Percentiles rank a stretch among this genome's conserved stretches.
Evolutionary conservation across 176 grass and related monocot species (phyloP).

Genomic region (Eleusine indica): DNA sequence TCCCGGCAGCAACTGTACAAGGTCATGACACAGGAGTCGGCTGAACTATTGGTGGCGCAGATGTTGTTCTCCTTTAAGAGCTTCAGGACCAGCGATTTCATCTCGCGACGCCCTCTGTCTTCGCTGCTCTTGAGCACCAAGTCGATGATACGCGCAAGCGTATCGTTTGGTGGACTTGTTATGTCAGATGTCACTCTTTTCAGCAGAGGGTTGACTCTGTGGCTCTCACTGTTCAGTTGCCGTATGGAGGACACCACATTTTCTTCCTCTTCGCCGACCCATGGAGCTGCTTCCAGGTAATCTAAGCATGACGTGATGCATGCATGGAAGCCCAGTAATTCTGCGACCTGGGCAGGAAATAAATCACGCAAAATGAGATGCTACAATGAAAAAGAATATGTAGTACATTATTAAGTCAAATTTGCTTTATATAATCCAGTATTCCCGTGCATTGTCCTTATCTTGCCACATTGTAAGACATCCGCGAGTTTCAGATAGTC

Average conservation of each 20-base stretch:
- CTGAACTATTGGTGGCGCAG: constrained; percentile 42
- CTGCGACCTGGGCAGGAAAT: constrained; percentile 60
- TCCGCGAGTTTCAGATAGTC: not conserved
- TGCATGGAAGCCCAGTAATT: constrained; percentile 64
- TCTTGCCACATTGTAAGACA: not conserved
- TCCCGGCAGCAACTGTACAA: constrained; percentile 57
- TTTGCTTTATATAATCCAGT: not conserved
- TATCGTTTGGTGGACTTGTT: constrained; percentile 52
- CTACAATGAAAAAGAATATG: not conserved
- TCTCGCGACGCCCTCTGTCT: constrained; percentile 68
- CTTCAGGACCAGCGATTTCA: constrained; percentile 80
- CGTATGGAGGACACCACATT: constrained; percentile 65
- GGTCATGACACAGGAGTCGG: constrained; percentile 54
- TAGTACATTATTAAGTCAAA: not conserved
- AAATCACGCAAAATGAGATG: not conserved
- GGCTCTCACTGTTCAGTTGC: constrained; percentile 57
- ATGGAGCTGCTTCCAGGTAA: constrained; percentile 82
- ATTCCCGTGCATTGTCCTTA: not conserved
- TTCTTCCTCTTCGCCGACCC: constrained; percentile 91
- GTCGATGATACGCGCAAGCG: constrained; percentile 65
- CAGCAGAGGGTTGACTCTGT: constrained; percentile 58
- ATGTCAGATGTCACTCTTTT: constrained; percentile 69
- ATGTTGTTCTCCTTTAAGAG: constrained; percentile 78
- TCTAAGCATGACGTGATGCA: constrained; percentile 76
- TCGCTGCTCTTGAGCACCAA: constrained; percentile 78